Conservation (phyloP, 2,329 filamentous ascomycete species). For the Juglanconis juglandina region DNA sequence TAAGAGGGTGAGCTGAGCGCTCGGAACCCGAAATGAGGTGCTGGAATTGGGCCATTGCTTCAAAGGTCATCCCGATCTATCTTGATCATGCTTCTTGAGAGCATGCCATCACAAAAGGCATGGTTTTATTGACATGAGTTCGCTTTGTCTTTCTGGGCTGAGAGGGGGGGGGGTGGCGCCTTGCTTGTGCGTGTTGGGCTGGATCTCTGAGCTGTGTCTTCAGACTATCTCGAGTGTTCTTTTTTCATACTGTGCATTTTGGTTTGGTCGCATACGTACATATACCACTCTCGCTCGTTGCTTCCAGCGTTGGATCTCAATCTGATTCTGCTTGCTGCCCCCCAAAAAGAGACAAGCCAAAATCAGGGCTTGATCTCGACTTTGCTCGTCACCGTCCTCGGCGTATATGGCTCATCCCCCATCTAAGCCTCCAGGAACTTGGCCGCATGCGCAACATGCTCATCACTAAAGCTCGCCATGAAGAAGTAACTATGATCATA, state of each 20-base stretch:
- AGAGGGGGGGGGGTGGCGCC: not conserved
- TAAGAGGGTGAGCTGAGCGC: slow-evolving; percentile 45
- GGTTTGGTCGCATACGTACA: not conserved
- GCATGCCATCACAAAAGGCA: no score
- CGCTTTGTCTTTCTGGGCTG: not conserved
- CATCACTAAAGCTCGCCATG: slow-evolving; percentile 83
- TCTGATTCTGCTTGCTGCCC: not conserved
- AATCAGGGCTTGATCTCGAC: no score
- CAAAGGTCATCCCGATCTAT: no score
- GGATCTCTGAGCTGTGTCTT: not conserved
- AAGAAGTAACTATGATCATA: slow-evolving; percentile 99
- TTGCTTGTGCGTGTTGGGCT: not conserved
- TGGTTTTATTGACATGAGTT: no score
- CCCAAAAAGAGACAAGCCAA: no score
- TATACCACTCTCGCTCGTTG: slow-evolving; percentile 14
- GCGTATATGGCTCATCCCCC: not conserved
- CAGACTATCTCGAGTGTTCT: slow-evolving; percentile 1
- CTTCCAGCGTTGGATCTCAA: not conserved
- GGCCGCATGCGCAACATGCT: slow-evolving; percentile 88
- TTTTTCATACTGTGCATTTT: slow-evolving; percentile 1
- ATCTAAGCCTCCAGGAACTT: slow-evolving; percentile 61
- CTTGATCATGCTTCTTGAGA: no score
- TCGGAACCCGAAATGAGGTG: not conserved
- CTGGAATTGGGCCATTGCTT: not conserved
- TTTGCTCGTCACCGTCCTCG: not conserved